Evolutionary conservation across 768 basidiomycete species (phyloP).

Genomic region (Paxillus involutus): DNA sequence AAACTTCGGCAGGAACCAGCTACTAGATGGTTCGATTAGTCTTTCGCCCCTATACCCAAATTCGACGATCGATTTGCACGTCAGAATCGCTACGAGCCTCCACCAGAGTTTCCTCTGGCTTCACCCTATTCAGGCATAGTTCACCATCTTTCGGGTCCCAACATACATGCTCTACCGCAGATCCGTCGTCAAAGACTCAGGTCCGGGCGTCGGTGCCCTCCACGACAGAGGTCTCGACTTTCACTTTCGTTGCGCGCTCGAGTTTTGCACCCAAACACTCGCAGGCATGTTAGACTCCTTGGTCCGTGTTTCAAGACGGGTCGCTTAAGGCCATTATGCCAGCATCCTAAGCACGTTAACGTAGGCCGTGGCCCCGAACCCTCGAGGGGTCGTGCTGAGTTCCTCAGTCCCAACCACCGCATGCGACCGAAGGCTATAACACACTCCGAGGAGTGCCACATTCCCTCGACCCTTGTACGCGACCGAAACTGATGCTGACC

Average conservation of each 20-base stretch:
- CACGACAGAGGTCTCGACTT: too few species aligned
- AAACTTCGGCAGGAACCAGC: slow-evolving; percentile 92
- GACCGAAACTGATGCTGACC: too few species aligned
- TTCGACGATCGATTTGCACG: slow-evolving; percentile 95
- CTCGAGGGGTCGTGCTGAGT: too few species aligned
- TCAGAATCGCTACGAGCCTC: slow-evolving; percentile 95
- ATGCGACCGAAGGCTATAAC: too few species aligned
- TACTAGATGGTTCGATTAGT: slow-evolving; percentile 95
- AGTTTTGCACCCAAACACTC: slow-evolving; percentile 78
- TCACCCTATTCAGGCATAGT: slow-evolving; percentile 88
- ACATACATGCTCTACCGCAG: slow-evolving; percentile 81
- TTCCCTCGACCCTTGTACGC: too few species aligned
- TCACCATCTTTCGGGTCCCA: slow-evolving; percentile 91
- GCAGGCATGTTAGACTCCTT: slow-evolving; percentile 85
- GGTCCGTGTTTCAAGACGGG: slow-evolving; percentile 85
- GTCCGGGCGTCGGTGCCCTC: slow-evolving; percentile 76
- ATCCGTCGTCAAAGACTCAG: slow-evolving; percentile 69
- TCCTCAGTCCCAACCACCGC: too few species aligned
- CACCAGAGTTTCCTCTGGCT: slow-evolving; percentile 97
- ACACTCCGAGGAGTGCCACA: too few species aligned
- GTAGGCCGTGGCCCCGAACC: too few species aligned
- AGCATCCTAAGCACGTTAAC: too few species aligned
- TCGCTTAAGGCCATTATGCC: slow-evolving; percentile 78
- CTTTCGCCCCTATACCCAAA: slow-evolving; percentile 96
- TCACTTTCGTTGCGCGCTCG: slow-evolving; percentile 70